These are phyloP conservation scores for Leucoagaricus sp. DNA, from an alignment of 1,284 basidiomycete species.

Conservation along the genomic window DNA sequence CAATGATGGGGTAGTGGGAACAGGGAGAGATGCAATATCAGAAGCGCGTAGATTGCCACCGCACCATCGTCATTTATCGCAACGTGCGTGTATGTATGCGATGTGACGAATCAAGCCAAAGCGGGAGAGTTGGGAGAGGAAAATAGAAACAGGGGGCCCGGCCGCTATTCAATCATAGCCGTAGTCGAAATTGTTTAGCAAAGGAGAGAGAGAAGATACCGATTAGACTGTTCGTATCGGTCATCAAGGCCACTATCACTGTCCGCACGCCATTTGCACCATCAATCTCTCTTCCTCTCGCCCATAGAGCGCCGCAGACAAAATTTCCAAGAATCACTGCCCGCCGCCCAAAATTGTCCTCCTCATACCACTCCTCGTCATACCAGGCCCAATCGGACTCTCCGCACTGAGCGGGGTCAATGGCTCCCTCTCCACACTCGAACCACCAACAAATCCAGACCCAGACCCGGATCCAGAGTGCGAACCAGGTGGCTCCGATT, in stretches of 20 bases:
- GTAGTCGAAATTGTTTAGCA: not conserved
- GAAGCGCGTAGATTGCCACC: not conserved
- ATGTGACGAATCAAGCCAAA: not conserved
- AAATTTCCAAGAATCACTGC: not conserved
- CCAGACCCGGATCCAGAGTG: not conserved
- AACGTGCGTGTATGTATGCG: slow-evolving; percentile 6
- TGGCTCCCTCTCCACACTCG: slow-evolving; percentile 9
- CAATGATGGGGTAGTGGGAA: not conserved
- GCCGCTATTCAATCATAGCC: not conserved
- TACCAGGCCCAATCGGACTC: slow-evolving; percentile 10
- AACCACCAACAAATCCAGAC: not conserved
- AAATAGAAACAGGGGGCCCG: not conserved
- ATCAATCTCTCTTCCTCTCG: too few species aligned
- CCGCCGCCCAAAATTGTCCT: slow-evolving; percentile 7
- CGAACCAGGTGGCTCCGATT: not conserved
- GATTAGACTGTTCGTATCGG: not conserved
- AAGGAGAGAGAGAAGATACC: not conserved
- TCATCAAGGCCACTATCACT: too few species aligned
- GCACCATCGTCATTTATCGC: not conserved
- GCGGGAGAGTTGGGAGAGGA: not conserved
- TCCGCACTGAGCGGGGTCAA: slow-evolving; percentile 14
- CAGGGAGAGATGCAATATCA: not conserved
- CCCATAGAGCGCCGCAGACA: too few species aligned
- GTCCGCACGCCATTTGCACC: not conserved
- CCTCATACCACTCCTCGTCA: not conserved